These are phyloP conservation scores for Domatiomyces catenatus DNA, from an alignment of 2,329 filamentous ascomycete species.

Conservation along the genomic window DNA sequence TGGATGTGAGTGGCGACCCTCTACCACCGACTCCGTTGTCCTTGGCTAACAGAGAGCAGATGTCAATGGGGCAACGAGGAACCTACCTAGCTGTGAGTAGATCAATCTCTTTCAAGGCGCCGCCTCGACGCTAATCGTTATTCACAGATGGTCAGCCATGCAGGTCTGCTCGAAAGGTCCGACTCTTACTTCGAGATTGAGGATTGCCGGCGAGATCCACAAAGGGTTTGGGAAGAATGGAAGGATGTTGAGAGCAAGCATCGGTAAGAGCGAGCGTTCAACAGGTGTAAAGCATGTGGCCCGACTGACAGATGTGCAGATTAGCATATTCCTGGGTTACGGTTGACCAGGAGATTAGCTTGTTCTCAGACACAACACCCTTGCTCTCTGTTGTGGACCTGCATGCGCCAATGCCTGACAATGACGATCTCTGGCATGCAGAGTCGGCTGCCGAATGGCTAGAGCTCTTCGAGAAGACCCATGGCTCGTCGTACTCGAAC, in stretches of 20 bases:
- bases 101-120: not conserved
- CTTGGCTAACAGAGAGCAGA: conserved; percentile 20
- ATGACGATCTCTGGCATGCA: conserved; percentile 49
- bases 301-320: conserved; percentile 24
- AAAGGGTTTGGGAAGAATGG: conserved; percentile 49
- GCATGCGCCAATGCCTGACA: conserved; percentile 46
- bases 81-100: conserved; percentile 50
- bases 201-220: conserved; percentile 31
- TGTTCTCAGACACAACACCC: conserved; percentile 49
- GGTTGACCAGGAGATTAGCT: conserved; percentile 55
- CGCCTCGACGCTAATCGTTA: conserved; percentile 2
- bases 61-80: conserved; percentile 56
- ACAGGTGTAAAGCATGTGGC: conserved; percentile 11
- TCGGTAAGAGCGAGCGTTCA: conserved; percentile 30
- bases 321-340: conserved; percentile 63
- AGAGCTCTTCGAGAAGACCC: conserved; percentile 42
- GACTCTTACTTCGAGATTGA: conserved; percentile 31
- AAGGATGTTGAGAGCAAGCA: conserved; percentile 48
- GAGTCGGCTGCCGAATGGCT: conserved; percentile 45
- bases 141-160: conserved; percentile 50
- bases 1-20: conserved; percentile 35
- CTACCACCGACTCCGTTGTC: not conserved
- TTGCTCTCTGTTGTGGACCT: conserved; percentile 52
- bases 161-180: conserved; percentile 46
- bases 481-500: conserved; percentile 32